Conservation (phyloP, 768 basidiomycete genomes). For the Pleurotus ostreatus region DNA sequence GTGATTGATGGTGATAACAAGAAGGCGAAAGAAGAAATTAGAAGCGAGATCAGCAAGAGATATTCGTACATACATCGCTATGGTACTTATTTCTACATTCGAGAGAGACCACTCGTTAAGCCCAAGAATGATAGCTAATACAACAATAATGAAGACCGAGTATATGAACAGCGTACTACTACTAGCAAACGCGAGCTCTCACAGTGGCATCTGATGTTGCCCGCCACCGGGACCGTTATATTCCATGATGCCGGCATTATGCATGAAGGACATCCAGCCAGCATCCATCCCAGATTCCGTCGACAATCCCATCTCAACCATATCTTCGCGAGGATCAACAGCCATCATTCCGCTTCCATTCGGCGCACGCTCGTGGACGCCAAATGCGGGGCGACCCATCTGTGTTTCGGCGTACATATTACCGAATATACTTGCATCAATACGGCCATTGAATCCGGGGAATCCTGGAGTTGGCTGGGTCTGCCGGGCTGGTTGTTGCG, state of each 20-base stretch:
- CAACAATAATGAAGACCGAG: background rate
- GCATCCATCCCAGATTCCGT: slow-evolving; percentile 43
- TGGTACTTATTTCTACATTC: background rate
- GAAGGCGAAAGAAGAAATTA: slow-evolving; percentile 10
- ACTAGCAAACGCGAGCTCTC: background rate
- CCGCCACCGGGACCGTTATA: background rate
- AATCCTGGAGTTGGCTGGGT: background rate
- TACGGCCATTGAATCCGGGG: background rate
- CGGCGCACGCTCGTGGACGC: background rate
- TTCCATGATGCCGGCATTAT: slow-evolving; percentile 46
- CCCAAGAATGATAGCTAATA: background rate
- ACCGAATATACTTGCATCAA: background rate
- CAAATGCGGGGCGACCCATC: background rate
- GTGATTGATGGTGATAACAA: slow-evolving; percentile 12
- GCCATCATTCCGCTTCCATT: background rate
- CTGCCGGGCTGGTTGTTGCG: background rate
- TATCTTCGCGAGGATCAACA: slow-evolving; percentile 8
- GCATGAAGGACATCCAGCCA: slow-evolving; percentile 46
- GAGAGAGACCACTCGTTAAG: no score
- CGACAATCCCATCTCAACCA: slow-evolving; percentile 40
- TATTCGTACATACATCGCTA: background rate
- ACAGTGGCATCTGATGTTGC: slow-evolving; percentile 1
- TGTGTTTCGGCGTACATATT: background rate
- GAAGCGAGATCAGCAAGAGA: background rate
- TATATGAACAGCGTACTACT: background rate